Evolutionary conservation across 176 grass and related monocot species (phyloP).

Genomic region (Echinochloa phyllopogon): DNA sequence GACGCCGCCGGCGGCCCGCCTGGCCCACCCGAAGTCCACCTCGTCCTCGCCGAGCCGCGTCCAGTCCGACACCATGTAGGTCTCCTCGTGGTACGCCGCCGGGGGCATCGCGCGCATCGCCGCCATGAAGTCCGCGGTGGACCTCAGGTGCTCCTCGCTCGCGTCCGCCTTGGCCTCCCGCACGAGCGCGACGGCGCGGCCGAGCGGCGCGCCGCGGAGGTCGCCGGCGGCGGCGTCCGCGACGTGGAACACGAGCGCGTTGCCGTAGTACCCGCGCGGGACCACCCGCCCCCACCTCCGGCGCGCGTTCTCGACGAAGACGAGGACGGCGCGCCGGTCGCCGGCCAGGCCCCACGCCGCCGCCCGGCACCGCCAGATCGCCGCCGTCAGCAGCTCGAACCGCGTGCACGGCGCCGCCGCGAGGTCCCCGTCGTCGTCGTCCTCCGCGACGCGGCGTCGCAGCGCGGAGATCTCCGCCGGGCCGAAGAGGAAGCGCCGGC

Average conservation of each 20-base stretch:
- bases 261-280: not conserved
- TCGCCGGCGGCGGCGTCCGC: not conserved
- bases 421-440: not conserved
- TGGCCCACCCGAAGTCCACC: not conserved
- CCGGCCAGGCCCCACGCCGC: not conserved
- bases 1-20: not conserved
- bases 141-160: not conserved
- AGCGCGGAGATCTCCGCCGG: constrained; percentile 38
- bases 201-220: not conserved
- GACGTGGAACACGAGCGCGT: not conserved
- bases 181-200: not conserved
- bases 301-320: not conserved
- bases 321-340: not conserved
- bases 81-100: no score
- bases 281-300: not conserved
- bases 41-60: not conserved
- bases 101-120: no score
- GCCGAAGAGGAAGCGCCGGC: constrained; percentile 48
- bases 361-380: not conserved
- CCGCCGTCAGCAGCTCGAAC: not conserved
- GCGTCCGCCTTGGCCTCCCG: not conserved
- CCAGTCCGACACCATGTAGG: not conserved
- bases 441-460: not conserved
- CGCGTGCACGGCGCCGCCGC: not conserved
- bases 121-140: no score